These are phyloP conservation scores for Saksenaea vasiformis DNA, from an alignment of 371 early-diverging fungal species.

Conservation along the genomic window DNA sequence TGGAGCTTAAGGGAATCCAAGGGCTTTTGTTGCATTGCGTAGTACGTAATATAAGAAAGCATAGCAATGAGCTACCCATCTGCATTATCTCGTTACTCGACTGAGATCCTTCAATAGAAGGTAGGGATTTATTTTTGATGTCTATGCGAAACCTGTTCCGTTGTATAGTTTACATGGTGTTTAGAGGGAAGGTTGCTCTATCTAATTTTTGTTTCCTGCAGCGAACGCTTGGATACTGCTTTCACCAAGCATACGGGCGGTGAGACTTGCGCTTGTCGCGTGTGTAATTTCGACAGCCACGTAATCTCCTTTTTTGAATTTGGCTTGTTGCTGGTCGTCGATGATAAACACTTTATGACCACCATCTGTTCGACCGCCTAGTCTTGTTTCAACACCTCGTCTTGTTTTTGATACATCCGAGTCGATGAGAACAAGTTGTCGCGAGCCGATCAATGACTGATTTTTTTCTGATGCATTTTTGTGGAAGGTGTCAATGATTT, in stretches of 20 bases:
- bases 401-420: conserved; percentile 51
- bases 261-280: conserved; percentile 41
- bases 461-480: conserved; percentile 56
- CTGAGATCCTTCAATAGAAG: no score
- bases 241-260: conserved; percentile 16
- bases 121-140: no score
- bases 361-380: conserved; percentile 60
- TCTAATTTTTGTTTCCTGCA: not conserved
- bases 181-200: no score
- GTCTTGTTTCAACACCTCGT: conserved; percentile 34
- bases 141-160: no score
- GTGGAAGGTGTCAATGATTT: conserved; percentile 72
- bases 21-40: no score
- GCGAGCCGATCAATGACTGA: conserved; percentile 51
- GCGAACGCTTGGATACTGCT: conserved; percentile 24
- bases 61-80: no score
- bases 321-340: conserved; percentile 5
- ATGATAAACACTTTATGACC: conserved; percentile 57
- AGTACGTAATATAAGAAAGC: no score
- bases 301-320: conserved; percentile 34
- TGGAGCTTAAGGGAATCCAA: no score
- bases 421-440: conserved; percentile 70
- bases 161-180: no score
- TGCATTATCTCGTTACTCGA: no score
- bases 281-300: conserved; percentile 31